Evolutionary conservation across 202 grass and related monocot species (phyloP).

Genomic region (Sporobolus alterniflorus): DNA sequence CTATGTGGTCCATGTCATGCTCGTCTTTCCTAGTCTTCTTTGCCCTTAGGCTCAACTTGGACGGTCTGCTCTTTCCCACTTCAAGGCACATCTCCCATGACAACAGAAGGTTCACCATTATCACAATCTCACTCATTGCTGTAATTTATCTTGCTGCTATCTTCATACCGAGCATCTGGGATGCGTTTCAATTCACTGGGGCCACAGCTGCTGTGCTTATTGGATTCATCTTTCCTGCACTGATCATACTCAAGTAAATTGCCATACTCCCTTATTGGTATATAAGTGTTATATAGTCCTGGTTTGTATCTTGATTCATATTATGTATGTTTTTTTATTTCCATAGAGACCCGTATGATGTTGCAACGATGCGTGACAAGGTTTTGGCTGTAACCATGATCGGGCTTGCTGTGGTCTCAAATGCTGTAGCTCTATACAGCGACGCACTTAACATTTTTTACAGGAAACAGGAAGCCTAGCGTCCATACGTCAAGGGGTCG

Average conservation of each 20-base stretch:
- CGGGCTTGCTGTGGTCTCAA: constrained; percentile 70
- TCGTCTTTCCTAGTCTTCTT: constrained; percentile 98
- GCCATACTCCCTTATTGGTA: not conserved
- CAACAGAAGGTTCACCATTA: constrained; percentile 68
- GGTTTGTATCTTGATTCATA: not conserved
- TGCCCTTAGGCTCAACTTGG: constrained; percentile 81
- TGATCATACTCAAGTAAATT: constrained; percentile 83
- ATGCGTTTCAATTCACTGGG: constrained; percentile 93
- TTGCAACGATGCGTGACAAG: constrained; percentile 71
- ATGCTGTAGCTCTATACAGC: constrained; percentile 84
- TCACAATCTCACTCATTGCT: constrained; percentile 62
- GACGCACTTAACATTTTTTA: constrained; percentile 67
- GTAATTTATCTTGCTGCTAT: constrained; percentile 81
- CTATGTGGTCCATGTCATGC: constrained; percentile 97
- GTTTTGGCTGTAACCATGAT: constrained; percentile 89
- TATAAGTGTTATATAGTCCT: not conserved
- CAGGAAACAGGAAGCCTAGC: constrained; percentile 69
- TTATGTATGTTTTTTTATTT: not conserved
- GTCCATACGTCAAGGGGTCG: not conserved
- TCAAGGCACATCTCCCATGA: constrained; percentile 62
- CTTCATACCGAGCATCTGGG: constrained; percentile 96
- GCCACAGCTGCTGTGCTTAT: constrained; percentile 86
- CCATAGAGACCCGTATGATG: constrained; percentile 75
- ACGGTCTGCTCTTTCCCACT: constrained; percentile 78
- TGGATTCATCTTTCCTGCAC: constrained; percentile 92